Evolutionary conservation across 345 rosid genomes (phyloP), one percentile per base, ranked within the genome.

Genomic region (Moricandia arvensis): DNA sequence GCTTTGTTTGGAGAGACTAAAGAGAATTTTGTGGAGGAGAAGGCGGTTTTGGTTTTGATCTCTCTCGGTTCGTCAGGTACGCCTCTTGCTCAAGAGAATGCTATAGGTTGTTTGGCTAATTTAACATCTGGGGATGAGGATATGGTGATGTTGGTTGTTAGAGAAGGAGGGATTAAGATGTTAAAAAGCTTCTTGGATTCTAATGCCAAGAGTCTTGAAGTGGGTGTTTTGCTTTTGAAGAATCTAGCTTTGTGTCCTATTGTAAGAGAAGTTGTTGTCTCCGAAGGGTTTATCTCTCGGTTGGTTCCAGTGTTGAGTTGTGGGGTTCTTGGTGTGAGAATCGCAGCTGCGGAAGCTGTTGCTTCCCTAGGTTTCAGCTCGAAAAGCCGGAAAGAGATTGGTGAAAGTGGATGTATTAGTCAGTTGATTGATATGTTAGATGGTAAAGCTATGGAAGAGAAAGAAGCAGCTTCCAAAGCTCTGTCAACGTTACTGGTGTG

Each of bases 181-280:
- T 73, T 94, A 75, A 91, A 86, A 78, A 88, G 79, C 66, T 94
- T 86, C 80, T 90, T 91, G 97, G 96, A 88, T 77, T 92, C 96
- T 9, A 76, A 77, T 30, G 74, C 75, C 0, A 82, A 79, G 71
- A 80, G 87, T 68, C 90, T 92, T 0, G 89, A 90, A 67, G 96
- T 84, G 58, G 97, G 85, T 26, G 82, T 86, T 58, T 82, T 84
- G 74, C 82, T 94, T 59, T 35, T 87, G 5, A 80, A 81, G 73
- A 86, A 82, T 3, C 70, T 94, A 65, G 83, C 91, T 72, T 86
- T 86, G 8, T 82, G 77, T 47, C 85, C 85, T 33, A 77, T 84
- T 4, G 82, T 90, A 3, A 90, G 90, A 21, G 97, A 89, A 74
- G 83, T 79, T 77, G 77, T 94, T 16, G 80, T 89, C 60, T 79